A percentile compares a stretch with the other conserved stretches of the same genome.
phyloP scores from a whole-genome alignment of 2,329 filamentous ascomycete species.

The Orbilia ellipsospora region DNA sequence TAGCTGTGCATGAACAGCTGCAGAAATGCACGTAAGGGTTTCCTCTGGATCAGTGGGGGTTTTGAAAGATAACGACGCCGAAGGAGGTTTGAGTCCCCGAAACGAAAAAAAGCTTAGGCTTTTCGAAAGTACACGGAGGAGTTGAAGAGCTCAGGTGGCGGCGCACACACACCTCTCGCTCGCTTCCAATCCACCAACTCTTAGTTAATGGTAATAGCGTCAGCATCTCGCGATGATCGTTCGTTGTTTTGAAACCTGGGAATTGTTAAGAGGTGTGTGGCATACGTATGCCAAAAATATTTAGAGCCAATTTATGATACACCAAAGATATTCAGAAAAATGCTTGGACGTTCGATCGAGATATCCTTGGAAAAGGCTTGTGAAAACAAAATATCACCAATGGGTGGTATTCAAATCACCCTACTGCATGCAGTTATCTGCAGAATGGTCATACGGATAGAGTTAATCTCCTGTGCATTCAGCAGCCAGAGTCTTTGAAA shows the following conservation, averaged over 20 bases:
- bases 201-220: constrained; percentile 14
- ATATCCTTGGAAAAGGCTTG: constrained; percentile 10
- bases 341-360: not conserved
- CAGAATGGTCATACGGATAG: constrained; percentile 52
- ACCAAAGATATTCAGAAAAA: not conserved
- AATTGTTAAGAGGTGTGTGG: constrained; percentile 12
- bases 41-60: constrained; percentile 38
- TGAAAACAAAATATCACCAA: constrained; percentile 28
- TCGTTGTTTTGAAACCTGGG: constrained; percentile 29
- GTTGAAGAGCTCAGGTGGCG: constrained; percentile 54
- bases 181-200: constrained; percentile 48
- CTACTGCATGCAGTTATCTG: constrained; percentile 54
- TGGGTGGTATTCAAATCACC: constrained; percentile 48
- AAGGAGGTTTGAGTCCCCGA: constrained; percentile 23
- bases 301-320: constrained; percentile 28
- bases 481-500: constrained; percentile 16
- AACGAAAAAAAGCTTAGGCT: constrained; percentile 10
- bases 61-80: constrained; percentile 32
- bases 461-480: constrained; percentile 41
- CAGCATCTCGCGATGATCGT: constrained; percentile 34
- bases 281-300: constrained; percentile 37
- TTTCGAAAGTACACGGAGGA: constrained; percentile 42
- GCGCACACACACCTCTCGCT: constrained; percentile 20
- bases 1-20: constrained; percentile 30
- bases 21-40: constrained; percentile 38